Evolutionary conservation across 257 asterid genomes (phyloP), one percentile per base, ranked within the genome.

Genomic region (Jaltomata sinuosa): DNA sequence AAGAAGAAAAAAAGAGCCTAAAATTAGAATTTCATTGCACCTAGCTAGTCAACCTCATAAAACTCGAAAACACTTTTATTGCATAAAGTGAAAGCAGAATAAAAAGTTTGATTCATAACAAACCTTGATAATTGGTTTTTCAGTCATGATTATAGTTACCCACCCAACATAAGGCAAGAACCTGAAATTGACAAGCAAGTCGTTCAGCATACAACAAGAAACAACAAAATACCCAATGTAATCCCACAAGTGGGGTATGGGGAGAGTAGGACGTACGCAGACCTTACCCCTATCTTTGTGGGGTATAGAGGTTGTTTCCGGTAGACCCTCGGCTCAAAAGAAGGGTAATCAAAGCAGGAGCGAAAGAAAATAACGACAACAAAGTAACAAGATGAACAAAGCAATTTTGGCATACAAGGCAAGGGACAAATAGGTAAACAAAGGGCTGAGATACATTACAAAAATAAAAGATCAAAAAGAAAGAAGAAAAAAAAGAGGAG

Each of bases 101-200:
- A 4, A 47, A 42, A 76, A 82, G 45, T 45, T 85, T 11, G 14
- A 27, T 32, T 1, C 21, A 36, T 74, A 54, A 85, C 88, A 42
- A 74, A 96, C 99, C 99, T 96, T 96, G 94, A 96, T 91, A 83
- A 95, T 91, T 52, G 99, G 99, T 91, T 97, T 95, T 86, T 97
- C 99, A 1, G 99, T 97, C 99, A 97, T 97, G 87, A 97, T 94
- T 82, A 97, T 97, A 1, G 99, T 97, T 80, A 97, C 99, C 99
- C 99, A 97, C 10, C 99, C 99, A 15, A 97, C 99, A 54, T 97
- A 97, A 8, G 98, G 98, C 91, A 97, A 90, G 90, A 97, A 97
- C 86, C 99, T 97, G 92, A 83, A 85, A 74, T 76, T 29, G 71
- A 83, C 78, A 84, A 84, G 65, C 68, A 81, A 81, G 76, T 27